phyloP scores from a whole-genome alignment of 345 rosid genomes.

The Mangifera indica region DNA sequence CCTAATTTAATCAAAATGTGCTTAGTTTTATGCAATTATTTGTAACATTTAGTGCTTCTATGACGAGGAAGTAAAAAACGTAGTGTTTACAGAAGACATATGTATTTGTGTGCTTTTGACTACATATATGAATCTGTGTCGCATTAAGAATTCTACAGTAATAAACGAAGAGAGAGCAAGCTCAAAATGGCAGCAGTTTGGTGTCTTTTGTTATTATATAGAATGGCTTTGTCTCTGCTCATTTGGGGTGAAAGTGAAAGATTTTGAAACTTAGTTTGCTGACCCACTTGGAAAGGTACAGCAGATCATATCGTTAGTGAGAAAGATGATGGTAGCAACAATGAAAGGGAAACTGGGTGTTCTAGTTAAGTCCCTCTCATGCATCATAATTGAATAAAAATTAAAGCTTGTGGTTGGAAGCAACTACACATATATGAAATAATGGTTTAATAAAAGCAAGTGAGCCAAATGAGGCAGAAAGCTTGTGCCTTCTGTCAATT shows the following conservation, averaged over 20 bases:
- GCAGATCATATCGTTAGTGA: neutral
- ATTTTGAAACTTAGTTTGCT: neutral
- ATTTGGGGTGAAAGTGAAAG: neutral
- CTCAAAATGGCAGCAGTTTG: neutral
- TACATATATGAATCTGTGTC: too few species aligned
- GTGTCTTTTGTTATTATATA: neutral
- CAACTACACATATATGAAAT: neutral
- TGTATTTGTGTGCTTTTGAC: neutral
- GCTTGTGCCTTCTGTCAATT: slow-evolving; percentile 19
- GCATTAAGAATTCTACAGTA: too few species aligned
- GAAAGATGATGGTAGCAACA: neutral
- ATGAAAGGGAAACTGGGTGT: neutral
- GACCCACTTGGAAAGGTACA: slow-evolving; percentile 7
- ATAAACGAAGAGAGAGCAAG: too few species aligned
- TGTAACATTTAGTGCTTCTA: too few species aligned
- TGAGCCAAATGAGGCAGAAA: slow-evolving; percentile 17
- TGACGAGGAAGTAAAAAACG: neutral
- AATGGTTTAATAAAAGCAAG: neutral
- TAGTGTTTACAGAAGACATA: neutral
- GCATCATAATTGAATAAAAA: neutral
- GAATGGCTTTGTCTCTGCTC: neutral
- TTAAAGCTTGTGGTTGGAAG: neutral
- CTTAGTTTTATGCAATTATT: too few species aligned
- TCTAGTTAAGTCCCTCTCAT: neutral
- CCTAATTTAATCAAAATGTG: neutral